A percentile compares a stretch with the other conserved stretches of the same genome.
phyloP scores from a whole-genome alignment of 2,329 filamentous ascomycete genomes.

The Alternaria gaisen region DNA sequence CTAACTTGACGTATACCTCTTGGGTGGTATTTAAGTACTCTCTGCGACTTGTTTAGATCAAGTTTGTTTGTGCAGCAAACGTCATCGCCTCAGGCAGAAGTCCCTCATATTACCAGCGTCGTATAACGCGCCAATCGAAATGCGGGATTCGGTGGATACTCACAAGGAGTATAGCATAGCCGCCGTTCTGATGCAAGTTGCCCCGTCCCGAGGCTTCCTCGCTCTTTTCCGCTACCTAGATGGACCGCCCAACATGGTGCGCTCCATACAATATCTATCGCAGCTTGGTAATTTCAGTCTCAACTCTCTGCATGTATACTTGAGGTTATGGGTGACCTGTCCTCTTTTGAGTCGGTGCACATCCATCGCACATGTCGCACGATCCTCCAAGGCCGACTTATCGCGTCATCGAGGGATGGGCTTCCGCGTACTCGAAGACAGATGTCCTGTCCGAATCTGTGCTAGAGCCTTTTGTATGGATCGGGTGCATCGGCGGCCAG shows the following conservation, averaged over 20 bases:
- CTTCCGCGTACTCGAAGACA: neutral
- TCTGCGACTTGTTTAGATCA: neutral
- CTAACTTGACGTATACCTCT: neutral
- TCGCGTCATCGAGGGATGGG: neutral
- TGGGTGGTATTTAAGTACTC: neutral
- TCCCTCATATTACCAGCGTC: neutral
- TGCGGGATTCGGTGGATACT: neutral
- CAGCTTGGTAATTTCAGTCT: neutral
- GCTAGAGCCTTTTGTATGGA: neutral
- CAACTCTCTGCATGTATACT: neutral
- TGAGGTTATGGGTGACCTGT: neutral
- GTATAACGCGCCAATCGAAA: neutral
- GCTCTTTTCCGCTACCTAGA: conserved; percentile 2
- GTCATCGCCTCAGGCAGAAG: conserved; percentile 2
- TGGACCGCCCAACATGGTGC: conserved; percentile 10
- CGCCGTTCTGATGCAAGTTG: neutral
- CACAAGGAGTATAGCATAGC: neutral
- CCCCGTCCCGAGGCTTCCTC: neutral
- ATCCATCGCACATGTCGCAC: neutral
- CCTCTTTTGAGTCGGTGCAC: neutral
- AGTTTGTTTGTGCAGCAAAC: neutral
- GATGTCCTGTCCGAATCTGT: neutral
- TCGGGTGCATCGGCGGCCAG: neutral
- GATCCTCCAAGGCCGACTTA: neutral
- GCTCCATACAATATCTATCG: neutral